Conservation (phyloP, 1,139 yeast genomes). For the Suhomyces chickasaworum region DNA sequence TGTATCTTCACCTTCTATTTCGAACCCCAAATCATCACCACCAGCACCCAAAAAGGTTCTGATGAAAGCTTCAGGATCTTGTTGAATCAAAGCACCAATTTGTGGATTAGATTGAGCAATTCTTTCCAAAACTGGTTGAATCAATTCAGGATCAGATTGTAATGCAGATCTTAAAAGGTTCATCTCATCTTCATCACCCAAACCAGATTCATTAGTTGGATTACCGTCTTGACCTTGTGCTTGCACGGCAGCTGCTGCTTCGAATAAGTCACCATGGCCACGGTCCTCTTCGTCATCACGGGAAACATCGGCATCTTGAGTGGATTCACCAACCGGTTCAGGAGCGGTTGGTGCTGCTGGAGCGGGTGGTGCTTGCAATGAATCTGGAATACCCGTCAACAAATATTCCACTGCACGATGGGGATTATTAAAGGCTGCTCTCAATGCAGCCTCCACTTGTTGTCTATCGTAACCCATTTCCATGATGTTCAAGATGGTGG, state of each 20-base stretch:
- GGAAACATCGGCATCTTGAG: constrained; percentile 27
- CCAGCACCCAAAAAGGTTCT: constrained; percentile 67
- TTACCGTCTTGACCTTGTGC: constrained; percentile 19
- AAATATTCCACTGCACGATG: constrained; percentile 97
- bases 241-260: constrained; percentile 15
- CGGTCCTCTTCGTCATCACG: constrained; percentile 38
- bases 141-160: constrained; percentile 84
- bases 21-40: constrained; percentile 50
- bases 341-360: constrained; percentile 28
- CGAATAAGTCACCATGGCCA: constrained; percentile 18
- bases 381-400: constrained; percentile 85
- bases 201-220: constrained; percentile 23
- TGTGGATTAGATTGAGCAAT: constrained; percentile 85
- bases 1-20: constrained; percentile 37
- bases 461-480: constrained; percentile 95
- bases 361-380: constrained; percentile 39
- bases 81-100: constrained; percentile 76
- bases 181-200: constrained; percentile 55
- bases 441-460: constrained; percentile 85
- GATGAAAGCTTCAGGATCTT: constrained; percentile 84
- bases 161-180: constrained; percentile 75
- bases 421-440: constrained; percentile 97
- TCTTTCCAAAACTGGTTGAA: constrained; percentile 82
- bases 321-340: constrained; percentile 25
- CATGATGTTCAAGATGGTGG: constrained; percentile 76